phyloP scores from a whole-genome alignment of 768 basidiomycete species.

The Porpolomopsis calyptriformis region DNA sequence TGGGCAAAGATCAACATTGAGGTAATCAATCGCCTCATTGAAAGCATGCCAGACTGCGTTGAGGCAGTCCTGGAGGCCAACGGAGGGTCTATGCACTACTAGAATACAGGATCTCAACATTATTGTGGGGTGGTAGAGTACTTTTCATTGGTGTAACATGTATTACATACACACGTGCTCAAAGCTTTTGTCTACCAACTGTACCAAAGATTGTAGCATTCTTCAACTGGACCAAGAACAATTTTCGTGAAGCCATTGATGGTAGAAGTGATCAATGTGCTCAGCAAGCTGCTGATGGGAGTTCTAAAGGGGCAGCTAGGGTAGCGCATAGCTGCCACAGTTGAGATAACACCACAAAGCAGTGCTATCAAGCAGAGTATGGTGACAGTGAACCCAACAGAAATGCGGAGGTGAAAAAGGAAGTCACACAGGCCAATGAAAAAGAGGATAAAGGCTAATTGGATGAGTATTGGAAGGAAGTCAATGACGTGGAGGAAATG shows the following conservation, averaged over 20 bases:
- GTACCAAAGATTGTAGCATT: slow-evolving; percentile 1
- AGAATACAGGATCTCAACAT: no score
- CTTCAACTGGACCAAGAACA: slow-evolving; percentile 1
- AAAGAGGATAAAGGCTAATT: slow-evolving; percentile 1
- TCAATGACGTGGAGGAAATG: slow-evolving; percentile 13
- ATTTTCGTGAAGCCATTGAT: background rate
- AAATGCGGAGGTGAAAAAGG: slow-evolving; percentile 1
- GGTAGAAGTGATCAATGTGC: background rate
- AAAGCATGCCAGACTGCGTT: no score
- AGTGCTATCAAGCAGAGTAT: slow-evolving; percentile 1
- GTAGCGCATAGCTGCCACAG: background rate
- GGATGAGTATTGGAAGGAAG: slow-evolving; percentile 9
- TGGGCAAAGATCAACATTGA: no score
- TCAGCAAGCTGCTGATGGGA: background rate
- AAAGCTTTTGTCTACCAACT: no score
- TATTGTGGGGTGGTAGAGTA: no score
- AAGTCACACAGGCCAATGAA: slow-evolving; percentile 5
- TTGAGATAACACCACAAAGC: background rate
- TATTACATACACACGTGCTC: no score
- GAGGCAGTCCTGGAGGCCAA: no score
- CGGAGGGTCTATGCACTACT: no score
- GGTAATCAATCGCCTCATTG: no score
- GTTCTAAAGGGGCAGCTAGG: slow-evolving; percentile 8
- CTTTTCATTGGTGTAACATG: no score
- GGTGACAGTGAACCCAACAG: background rate